Conservation (phyloP, 345 rosid genomes). For the Abelmoschus esculentus region DNA sequence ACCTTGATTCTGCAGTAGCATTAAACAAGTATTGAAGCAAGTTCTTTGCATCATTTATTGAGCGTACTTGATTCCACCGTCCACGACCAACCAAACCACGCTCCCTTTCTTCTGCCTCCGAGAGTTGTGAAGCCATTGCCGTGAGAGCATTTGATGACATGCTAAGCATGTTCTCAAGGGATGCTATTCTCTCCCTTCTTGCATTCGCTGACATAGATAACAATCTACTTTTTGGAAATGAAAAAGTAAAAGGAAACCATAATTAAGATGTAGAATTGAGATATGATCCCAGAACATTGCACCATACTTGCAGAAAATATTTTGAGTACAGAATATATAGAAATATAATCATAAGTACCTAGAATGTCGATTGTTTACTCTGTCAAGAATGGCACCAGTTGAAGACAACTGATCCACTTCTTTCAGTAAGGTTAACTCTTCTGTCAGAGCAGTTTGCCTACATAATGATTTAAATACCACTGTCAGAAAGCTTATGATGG, state of each 20-base stretch:
- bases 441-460: constrained; percentile 61
- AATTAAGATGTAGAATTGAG: not conserved
- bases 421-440: constrained; percentile 54
- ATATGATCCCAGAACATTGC: not conserved
- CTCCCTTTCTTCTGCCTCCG: constrained; percentile 76
- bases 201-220: constrained; percentile 58
- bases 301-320: not conserved
- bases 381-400: constrained; percentile 40
- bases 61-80: constrained; percentile 62
- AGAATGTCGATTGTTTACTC: constrained; percentile 45
- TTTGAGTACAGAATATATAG: not conserved
- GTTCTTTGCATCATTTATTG: constrained; percentile 65
- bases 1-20: constrained; percentile 66
- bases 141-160: constrained; percentile 62
- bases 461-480: constrained; percentile 1
- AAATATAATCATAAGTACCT: constrained; percentile 28
- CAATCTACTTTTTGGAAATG: constrained; percentile 20
- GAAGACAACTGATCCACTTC: constrained; percentile 46
- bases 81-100: constrained; percentile 52
- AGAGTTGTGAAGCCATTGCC: constrained; percentile 77
- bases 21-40: constrained; percentile 66
- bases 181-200: constrained; percentile 57
- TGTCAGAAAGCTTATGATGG: constrained; percentile 9
- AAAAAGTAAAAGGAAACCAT: constrained; percentile 20
- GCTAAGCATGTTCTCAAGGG: constrained; percentile 64